phyloP scores from a whole-genome alignment of 2,329 filamentous ascomycete genomes.

The Arthrobotrys iridis region DNA sequence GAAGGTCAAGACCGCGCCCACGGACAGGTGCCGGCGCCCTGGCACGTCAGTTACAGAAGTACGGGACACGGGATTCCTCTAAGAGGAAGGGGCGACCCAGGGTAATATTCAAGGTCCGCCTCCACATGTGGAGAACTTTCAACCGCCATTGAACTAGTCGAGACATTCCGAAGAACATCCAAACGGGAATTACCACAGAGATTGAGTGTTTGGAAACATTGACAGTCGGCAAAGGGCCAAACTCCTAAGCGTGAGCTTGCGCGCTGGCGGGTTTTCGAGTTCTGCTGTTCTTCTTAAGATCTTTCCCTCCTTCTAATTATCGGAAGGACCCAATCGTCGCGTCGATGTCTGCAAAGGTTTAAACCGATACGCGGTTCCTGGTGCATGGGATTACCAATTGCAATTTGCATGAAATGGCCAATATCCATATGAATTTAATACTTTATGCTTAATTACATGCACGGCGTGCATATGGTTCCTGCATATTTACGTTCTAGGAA shows the following conservation, averaged over 20 bases:
- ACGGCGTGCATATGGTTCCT: conserved; percentile 38
- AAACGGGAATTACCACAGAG: conserved; percentile 41
- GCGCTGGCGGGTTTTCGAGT: neutral
- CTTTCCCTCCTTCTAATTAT: neutral
- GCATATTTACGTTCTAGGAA: conserved; percentile 35
- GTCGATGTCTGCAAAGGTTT: neutral
- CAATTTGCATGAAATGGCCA: neutral
- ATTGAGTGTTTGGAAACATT: conserved; percentile 32
- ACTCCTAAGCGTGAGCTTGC: conserved; percentile 5
- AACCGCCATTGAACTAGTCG: conserved; percentile 22
- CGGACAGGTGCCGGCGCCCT: conserved; percentile 49
- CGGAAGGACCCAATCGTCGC: neutral
- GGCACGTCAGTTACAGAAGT: conserved; percentile 50
- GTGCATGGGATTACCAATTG: conserved; percentile 43
- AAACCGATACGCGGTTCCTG: conserved; percentile 43
- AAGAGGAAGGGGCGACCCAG: conserved; percentile 17
- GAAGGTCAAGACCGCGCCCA: conserved; percentile 29
- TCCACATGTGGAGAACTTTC: conserved; percentile 27
- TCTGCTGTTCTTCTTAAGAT: neutral
- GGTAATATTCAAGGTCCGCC: conserved; percentile 30
- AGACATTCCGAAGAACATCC: conserved; percentile 31
- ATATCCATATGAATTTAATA: conserved; percentile 16
- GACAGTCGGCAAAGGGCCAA: conserved; percentile 8
- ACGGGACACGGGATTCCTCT: conserved; percentile 47
- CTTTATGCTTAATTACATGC: conserved; percentile 53